Evolutionary conservation across 441 rosid species (phyloP).

Genomic region (Melianthus villosus): DNA sequence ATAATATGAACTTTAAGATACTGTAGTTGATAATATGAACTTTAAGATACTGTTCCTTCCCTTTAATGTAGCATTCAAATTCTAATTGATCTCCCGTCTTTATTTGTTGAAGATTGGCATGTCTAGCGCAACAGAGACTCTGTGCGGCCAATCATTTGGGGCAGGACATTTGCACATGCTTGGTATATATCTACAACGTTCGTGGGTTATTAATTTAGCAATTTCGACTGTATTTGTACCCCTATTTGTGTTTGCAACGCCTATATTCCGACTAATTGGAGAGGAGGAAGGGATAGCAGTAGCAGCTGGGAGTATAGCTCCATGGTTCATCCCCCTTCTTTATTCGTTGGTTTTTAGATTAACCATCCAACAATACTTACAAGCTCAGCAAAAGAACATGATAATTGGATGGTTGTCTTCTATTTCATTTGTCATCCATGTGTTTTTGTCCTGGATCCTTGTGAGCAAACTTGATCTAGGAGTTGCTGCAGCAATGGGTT

Average conservation of each 20-base stretch:
- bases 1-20: too few species aligned
- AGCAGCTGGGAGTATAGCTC: conserved; percentile 25
- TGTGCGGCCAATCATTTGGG: conserved; percentile 86
- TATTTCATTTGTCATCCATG: conserved; percentile 18
- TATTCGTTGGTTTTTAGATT: conserved; percentile 16
- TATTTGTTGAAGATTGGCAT: conserved; percentile 35
- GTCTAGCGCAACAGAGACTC: conserved; percentile 74
- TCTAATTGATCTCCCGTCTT: too few species aligned
- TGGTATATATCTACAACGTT: conserved; percentile 67
- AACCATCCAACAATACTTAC: conserved; percentile 26
- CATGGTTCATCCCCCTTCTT: conserved; percentile 33
- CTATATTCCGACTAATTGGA: conserved; percentile 31
- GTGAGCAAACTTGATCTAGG: conserved; percentile 21
- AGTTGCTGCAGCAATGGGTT: conserved; percentile 30
- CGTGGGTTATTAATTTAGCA: conserved; percentile 32
- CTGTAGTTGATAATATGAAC: too few species aligned
- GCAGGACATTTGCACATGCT: conserved; percentile 59
- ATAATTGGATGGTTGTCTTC: conserved; percentile 31
- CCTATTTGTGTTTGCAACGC: conserved; percentile 25
- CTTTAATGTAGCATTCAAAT: too few species aligned
- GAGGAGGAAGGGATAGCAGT: conserved; percentile 30
- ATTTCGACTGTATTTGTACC: conserved; percentile 36
- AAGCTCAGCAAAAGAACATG: conserved; percentile 28
- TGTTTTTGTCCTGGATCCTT: conserved; percentile 32
- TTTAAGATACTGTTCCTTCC: too few species aligned